Conservation (phyloP, 352 stramenopile genomes). For the Phytophthora sojae region DNA sequence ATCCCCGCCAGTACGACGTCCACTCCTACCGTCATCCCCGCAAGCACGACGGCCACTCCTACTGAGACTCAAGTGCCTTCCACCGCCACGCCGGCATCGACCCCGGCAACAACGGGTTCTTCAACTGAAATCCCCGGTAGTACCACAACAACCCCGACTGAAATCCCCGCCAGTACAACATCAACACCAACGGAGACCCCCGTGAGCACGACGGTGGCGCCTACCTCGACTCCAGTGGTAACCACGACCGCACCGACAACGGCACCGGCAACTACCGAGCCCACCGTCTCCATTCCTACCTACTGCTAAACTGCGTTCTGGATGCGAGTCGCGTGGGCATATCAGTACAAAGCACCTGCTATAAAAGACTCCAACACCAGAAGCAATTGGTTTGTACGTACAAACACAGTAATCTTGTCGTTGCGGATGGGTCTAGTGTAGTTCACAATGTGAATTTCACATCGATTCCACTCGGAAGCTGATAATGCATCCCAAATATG, state of each 20-base stretch:
- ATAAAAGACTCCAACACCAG: too few species aligned
- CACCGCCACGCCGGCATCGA: background rate
- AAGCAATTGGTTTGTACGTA: too few species aligned
- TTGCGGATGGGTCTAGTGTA: background rate
- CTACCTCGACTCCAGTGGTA: background rate
- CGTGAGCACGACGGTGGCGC: constrained; percentile 1
- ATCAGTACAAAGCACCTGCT: too few species aligned
- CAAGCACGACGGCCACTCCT: background rate
- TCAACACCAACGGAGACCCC: background rate
- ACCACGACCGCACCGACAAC: background rate
- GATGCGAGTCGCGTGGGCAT: too few species aligned
- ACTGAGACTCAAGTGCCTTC: background rate
- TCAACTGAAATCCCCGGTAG: background rate
- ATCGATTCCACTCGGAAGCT: too few species aligned
- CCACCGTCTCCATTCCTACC: constrained; percentile 11
- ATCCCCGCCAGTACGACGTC: background rate
- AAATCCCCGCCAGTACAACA: background rate
- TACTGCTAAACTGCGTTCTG: constrained; percentile 7
- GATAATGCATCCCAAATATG: too few species aligned
- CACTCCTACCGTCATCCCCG: background rate
- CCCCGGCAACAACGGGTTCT: background rate
- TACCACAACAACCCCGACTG: background rate
- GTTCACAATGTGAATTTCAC: too few species aligned
- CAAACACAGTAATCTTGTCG: background rate
- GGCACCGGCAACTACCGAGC: constrained; percentile 6